These are phyloP conservation scores for Lactarius sp. DNA, from an alignment of 768 basidiomycete genomes.

Conservation along the genomic window DNA sequence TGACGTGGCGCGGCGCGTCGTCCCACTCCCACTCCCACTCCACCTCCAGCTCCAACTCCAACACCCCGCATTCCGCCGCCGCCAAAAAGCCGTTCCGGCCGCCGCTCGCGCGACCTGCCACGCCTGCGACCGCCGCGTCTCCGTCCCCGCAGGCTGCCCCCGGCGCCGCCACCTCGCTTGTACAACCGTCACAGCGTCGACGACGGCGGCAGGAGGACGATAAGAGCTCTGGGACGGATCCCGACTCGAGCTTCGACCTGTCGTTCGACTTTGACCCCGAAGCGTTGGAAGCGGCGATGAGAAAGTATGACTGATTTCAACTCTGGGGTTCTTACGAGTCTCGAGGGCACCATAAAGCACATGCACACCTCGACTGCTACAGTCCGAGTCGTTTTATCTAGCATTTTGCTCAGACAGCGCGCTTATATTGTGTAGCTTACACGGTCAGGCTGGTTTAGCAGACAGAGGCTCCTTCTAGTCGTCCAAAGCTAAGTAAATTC, in stretches of 20 bases:
- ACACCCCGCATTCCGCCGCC: neutral
- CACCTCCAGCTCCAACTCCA: too few species aligned
- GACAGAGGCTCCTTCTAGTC: neutral
- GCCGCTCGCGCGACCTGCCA: neutral
- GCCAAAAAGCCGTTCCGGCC: constrained; percentile 19
- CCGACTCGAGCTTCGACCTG: constrained; percentile 20
- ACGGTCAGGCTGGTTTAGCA: neutral
- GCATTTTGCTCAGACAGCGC: neutral
- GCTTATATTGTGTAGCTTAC: neutral
- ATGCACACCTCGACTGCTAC: neutral
- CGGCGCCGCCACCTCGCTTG: neutral
- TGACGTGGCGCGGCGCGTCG: constrained; percentile 2
- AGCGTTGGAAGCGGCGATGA: constrained; percentile 18
- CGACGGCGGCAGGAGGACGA: neutral
- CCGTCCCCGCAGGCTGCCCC: neutral
- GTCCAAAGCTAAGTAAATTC: neutral
- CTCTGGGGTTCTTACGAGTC: too few species aligned
- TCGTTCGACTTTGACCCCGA: constrained; percentile 21
- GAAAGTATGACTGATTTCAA: constrained; percentile 3
- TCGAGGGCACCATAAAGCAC: neutral
- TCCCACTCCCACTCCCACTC: neutral
- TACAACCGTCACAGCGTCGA: neutral
- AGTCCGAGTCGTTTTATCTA: neutral
- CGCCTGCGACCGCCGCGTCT: too few species aligned
- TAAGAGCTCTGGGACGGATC: neutral